Percentiles rank a stretch among this genome's conserved stretches.
These are phyloP conservation scores for Jaminaea rosea DNA, from an alignment of 1,284 basidiomycete species.

Conservation along the genomic window DNA sequence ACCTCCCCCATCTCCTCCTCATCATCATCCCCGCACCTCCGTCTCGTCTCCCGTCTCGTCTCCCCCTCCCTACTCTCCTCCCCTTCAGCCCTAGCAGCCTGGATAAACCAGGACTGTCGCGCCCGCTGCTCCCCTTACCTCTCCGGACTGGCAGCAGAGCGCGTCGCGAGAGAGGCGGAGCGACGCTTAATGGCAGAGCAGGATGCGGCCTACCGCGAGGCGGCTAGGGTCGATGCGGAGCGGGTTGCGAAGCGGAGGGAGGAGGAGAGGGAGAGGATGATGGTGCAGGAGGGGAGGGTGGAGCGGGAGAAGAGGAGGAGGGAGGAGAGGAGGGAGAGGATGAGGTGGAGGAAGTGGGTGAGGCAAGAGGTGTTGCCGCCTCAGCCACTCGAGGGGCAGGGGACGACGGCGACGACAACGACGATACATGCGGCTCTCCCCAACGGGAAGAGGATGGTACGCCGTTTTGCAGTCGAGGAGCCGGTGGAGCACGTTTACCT, in stretches of 20 bases:
- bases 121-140: not conserved
- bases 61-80: not conserved
- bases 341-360: not conserved
- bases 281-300: not conserved
- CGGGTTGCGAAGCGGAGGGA: not conserved
- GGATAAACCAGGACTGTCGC: too few species aligned
- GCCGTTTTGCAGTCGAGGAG: not conserved
- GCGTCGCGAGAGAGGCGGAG: not conserved
- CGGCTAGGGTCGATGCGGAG: not conserved
- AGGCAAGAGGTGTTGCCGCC: not conserved
- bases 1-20: not conserved
- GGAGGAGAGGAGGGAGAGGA: not conserved
- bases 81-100: too few species aligned
- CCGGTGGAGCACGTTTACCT: not conserved
- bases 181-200: not conserved
- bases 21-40: not conserved
- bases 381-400: not conserved
- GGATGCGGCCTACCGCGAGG: not conserved
- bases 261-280: not conserved
- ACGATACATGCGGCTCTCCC: not conserved
- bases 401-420: not conserved
- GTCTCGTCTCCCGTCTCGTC: not conserved
- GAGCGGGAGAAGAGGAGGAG: not conserved
- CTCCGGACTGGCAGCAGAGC: not conserved
- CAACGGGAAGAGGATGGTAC: not conserved